phyloP scores from a whole-genome alignment of 495 filamentous ascomycete genomes.

The Neurospora pannonica region DNA sequence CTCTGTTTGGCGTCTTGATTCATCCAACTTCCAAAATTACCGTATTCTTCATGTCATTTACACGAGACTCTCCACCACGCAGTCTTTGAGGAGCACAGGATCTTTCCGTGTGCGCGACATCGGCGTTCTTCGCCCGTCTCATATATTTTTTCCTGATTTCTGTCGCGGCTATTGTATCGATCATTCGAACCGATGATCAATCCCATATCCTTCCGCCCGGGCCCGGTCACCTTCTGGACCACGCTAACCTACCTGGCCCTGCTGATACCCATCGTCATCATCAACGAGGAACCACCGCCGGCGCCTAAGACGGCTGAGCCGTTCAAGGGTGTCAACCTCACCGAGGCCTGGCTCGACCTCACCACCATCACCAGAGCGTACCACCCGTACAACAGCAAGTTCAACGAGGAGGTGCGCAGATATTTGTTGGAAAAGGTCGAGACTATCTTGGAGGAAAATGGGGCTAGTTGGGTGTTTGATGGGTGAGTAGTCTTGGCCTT shows the following conservation, averaged over 20 bases:
- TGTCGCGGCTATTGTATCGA: neutral
- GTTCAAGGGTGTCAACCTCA: conserved; percentile 51
- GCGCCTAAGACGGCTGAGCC: conserved; percentile 45
- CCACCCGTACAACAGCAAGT: conserved; percentile 79
- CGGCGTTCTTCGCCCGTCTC: neutral
- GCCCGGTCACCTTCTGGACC: conserved; percentile 64
- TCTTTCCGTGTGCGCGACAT: neutral
- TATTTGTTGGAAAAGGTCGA: conserved; percentile 68
- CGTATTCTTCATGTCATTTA: neutral
- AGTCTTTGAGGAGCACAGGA: neutral
- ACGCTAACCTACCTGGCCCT: conserved; percentile 61
- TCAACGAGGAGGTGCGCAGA: conserved; percentile 69
- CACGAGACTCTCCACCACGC: neutral
- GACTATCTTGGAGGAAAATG: conserved; percentile 53
- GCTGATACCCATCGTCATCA: conserved; percentile 57
- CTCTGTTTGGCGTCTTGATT: neutral
- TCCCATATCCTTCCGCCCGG: conserved; percentile 44
- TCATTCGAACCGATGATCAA: conserved; percentile 22
- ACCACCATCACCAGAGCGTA: conserved; percentile 62
- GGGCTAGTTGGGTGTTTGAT: conserved; percentile 23
- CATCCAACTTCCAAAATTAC: neutral
- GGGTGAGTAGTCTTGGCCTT: conserved; percentile 16
- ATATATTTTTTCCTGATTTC: neutral
- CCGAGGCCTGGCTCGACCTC: conserved; percentile 81
- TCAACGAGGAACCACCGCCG: conserved; percentile 65